Evolutionary conservation across 352 stramenopile species (phyloP), one percentile per base, ranked within the genome.

Genomic region (Blastocystis hominis): DNA sequence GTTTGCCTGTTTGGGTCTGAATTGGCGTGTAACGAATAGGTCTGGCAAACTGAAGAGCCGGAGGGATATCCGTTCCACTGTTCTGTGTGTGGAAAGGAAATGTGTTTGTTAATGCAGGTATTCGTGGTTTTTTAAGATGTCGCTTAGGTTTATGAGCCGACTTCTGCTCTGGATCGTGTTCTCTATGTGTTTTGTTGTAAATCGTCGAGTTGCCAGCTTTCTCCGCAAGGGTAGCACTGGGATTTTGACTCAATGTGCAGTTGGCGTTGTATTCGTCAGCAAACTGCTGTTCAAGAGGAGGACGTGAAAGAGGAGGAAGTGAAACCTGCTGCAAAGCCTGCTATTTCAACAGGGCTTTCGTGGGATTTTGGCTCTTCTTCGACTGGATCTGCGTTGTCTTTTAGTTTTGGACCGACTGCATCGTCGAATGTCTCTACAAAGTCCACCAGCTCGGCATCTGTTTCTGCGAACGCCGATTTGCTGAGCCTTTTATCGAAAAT

Each of bases 111-210:
- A 15, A 2, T 84, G 15, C 72, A 84, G 53, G 72, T 84, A n/a
- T 9, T 54, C 24, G 5, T 69, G 15, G 53, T 5, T 54, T 46
- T 20, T 38, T 20, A 20, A 24, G 10, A 3, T 84, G 2, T 54
- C 17, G 0, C 13, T 0, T 68, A 84, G 72, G 30, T 84, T 36
- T 84, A 84, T 42, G 72, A 84, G 10, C 72, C 72, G 15, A 50
- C 38, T 17, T 38, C 30, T 13, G 50, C 36, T 20, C 68, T 84
- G 30, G 72, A 84, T 64, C 47, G 72, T 20, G 72, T 84, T 44
- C 42, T 84, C 13, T 84, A 84, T 64, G 56, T 84, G 9, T 84
- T 84, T 84, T 34, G n/a, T 7, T 84, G 72, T 30, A 56, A 56
- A 4, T 68, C 50, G 20, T 54, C 72, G 13, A 44, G 34, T 0